Evolutionary conservation across 306 rosid genomes (phyloP).

Genomic region (Rosa chinensis): DNA sequence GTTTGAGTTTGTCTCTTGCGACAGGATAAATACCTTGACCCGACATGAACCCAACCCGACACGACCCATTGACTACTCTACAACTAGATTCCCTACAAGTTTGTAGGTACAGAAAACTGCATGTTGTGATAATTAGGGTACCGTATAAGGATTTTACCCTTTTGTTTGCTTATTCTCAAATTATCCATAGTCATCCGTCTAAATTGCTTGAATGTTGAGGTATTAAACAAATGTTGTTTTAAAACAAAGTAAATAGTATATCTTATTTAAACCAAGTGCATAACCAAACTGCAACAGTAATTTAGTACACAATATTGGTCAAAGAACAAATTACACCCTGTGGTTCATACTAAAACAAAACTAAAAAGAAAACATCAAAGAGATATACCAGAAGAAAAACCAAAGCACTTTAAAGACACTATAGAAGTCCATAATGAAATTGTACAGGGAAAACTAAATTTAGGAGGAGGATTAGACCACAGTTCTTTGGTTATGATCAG

Average conservation of each 20-base stretch:
- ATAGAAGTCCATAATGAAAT: not conserved
- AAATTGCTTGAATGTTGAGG: not conserved
- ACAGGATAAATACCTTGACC: too few relatives aligned
- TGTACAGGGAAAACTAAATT: constrained; percentile 12
- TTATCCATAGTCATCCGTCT: not conserved
- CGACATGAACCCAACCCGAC: too few relatives aligned
- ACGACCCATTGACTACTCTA: too few relatives aligned
- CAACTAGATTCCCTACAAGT: too few relatives aligned
- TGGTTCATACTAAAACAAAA: not conserved
- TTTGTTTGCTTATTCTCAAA: not conserved
- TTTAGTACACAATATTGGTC: not conserved
- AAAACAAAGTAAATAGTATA: not conserved
- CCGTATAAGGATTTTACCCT: too few relatives aligned
- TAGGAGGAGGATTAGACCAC: constrained; percentile 16
- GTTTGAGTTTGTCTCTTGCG: too few relatives aligned
- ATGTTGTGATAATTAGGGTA: too few relatives aligned
- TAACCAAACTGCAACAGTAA: not conserved
- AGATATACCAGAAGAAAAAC: not conserved
- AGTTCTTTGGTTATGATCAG: constrained; percentile 5
- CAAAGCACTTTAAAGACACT: not conserved
- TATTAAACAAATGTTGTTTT: not conserved
- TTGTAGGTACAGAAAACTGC: too few relatives aligned
- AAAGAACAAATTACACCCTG: not conserved
- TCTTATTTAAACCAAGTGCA: not conserved
- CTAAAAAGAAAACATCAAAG: not conserved